Evolutionary conservation across 495 filamentous ascomycete species (phyloP), one percentile per base, ranked within the genome.

Genomic region (Amniculicola lignicola): DNA sequence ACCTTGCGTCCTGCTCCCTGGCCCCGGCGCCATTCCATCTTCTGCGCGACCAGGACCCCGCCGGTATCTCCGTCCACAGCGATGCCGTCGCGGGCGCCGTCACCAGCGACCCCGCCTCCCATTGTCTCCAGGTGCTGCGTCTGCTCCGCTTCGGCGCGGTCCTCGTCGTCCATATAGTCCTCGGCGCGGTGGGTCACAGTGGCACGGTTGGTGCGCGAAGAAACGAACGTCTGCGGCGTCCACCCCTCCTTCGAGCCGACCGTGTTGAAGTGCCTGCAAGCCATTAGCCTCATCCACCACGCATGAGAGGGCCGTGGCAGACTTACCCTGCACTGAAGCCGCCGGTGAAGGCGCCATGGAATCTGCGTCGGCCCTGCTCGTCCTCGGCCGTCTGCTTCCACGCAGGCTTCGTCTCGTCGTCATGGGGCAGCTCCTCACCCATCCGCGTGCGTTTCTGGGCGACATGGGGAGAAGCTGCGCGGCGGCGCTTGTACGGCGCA

Each of bases 131-230:
- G 68, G 40, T 76, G 78, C 59, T 79, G 78, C 2, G 83, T 77
- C 69, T 96, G 91, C 45, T 84, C 90, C 1, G 85, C 85, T 60
- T 96, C 92, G 10, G 87, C 86, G 10, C 95, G 73, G 71, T 98
- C 93, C 71, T 98, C 94, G 57, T 95, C 94, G 59, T 98, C 93
- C 93, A 98, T 98, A 57, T 90, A 97, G 66, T 98, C 93, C 63
- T 97, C 92, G 7, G 84, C 78, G 25, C 83, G 82, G 67, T 88
- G 83, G 62, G 83, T 74, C 10, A 61, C 18, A 0, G 69, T 15
- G 5, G 78, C 75, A 41, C 88, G 85, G 57, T 88, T 88, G 33
- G 82, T 71, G 0, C 93, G 87, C 31, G 93, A 96, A 3, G 90
- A 96, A 28, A 95, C 85, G 65, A 97, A 98, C 4, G 87, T 85